Percentiles rank a stretch among this genome's conserved stretches.
Evolutionary conservation across 331 rosid species (phyloP).

Genomic region (Cydonia oblonga): DNA sequence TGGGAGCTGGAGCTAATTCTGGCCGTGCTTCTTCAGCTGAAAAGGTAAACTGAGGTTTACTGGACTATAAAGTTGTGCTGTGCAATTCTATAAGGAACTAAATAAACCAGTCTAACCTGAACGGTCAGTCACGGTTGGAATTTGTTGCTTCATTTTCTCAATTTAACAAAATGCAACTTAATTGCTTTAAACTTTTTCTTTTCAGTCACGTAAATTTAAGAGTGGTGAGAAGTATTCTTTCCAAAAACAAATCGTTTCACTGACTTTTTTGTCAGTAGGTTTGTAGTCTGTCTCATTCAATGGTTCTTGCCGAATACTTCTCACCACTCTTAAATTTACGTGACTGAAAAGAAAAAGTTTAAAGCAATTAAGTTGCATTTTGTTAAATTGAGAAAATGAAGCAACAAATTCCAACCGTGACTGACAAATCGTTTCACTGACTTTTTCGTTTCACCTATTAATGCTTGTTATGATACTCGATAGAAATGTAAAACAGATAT

Average conservation of each 20-base stretch:
- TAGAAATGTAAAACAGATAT: not conserved
- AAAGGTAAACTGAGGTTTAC: conserved; percentile 38
- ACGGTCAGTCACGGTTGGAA: no score
- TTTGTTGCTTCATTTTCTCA: no score
- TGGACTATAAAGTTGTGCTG: not conserved
- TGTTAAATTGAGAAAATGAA: not conserved
- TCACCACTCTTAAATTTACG: not conserved
- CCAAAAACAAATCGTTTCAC: not conserved
- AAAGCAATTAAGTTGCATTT: not conserved
- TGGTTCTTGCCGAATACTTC: not conserved
- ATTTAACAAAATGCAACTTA: not conserved
- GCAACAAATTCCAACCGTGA: no score
- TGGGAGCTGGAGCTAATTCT: conserved; percentile 95
- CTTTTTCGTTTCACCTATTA: no score
- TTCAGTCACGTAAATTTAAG: not conserved
- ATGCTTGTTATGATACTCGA: not conserved
- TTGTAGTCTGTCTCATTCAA: not conserved
- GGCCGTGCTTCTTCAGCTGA: conserved; percentile 96
- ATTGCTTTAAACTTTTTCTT: not conserved
- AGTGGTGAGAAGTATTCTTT: not conserved
- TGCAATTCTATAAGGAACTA: not conserved
- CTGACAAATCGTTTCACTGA: no score
- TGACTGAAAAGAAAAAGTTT: not conserved
- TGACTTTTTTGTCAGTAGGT: not conserved
- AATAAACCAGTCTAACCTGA: no score